A percentile compares a stretch with the other conserved stretches of the same genome.
Conservation (phyloP, 495 filamentous ascomycete species). For the Poronia punctata region DNA sequence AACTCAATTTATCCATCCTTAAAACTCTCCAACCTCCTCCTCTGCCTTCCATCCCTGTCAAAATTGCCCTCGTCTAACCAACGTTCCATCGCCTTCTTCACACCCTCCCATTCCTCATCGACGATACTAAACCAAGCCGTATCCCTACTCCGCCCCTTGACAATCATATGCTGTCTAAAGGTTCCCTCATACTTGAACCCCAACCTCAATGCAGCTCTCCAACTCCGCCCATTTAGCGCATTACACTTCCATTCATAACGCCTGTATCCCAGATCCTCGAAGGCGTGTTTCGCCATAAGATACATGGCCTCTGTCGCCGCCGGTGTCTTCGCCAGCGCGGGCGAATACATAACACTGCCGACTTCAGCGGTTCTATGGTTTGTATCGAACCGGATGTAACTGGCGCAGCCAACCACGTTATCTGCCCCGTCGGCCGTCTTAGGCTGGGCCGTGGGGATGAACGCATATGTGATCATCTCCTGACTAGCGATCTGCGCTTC, state of each 20-base stretch:
- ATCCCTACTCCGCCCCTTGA: constrained; percentile 49
- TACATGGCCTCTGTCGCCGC: constrained; percentile 47
- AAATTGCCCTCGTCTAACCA: constrained; percentile 47
- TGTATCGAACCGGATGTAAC: constrained; percentile 37
- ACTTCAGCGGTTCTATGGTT: constrained; percentile 40
- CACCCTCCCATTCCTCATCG: constrained; percentile 41
- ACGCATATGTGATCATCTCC: constrained; percentile 37
- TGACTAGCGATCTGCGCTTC: constrained; percentile 19
- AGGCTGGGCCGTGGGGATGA: constrained; percentile 25
- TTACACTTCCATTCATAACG: constrained; percentile 57
- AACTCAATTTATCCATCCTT: no score
- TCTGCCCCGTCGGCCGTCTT: background rate
- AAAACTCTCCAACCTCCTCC: constrained; percentile 27
- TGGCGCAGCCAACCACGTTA: constrained; percentile 33
- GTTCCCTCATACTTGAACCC: constrained; percentile 49
- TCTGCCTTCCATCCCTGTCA: constrained; percentile 38
- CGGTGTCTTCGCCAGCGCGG: constrained; percentile 39
- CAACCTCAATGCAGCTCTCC: constrained; percentile 42
- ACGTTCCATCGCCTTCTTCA: constrained; percentile 34
- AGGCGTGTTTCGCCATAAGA: constrained; percentile 37
- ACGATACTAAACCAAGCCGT: constrained; percentile 49
- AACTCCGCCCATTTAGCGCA: constrained; percentile 40
- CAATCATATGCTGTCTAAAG: constrained; percentile 51
- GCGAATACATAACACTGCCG: constrained; percentile 42
- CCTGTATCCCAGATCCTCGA: constrained; percentile 45